Conservation (phyloP, 2,329 filamentous ascomycete species). For the Curvularia lunata region DNA sequence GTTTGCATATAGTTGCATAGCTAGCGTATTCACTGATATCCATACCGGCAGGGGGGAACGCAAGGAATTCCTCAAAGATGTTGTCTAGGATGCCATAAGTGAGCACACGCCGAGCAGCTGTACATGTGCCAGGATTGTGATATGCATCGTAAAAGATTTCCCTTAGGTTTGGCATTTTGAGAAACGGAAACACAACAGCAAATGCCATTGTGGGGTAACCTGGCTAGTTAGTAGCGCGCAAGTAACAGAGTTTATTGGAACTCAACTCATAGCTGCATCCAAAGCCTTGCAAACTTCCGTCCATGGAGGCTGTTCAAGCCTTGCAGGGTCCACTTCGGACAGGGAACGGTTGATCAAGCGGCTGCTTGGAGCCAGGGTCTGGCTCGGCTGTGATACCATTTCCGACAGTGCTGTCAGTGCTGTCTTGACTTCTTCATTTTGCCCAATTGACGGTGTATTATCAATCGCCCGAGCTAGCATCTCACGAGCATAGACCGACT, state of each 20-base stretch:
- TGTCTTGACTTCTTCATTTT: constrained; percentile 43
- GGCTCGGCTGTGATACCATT: constrained; percentile 40
- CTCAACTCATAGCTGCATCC: constrained; percentile 35
- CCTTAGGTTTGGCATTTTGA: constrained; percentile 36
- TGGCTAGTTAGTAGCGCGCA: constrained; percentile 14
- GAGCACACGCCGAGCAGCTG: constrained; percentile 34
- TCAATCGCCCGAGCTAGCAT: constrained; percentile 52
- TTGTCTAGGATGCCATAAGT: constrained; percentile 41
- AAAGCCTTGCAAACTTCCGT: constrained; percentile 33
- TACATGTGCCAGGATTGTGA: constrained; percentile 26
- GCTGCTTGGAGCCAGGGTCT: constrained; percentile 23
- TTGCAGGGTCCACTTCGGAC: constrained; percentile 32
- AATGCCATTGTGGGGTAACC: constrained; percentile 44
- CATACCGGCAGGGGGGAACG: constrained; percentile 24
- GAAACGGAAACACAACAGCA: constrained; percentile 41
- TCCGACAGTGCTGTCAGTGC: constrained; percentile 43
- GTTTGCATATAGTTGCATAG: constrained; percentile 37
- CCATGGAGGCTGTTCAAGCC: constrained; percentile 44
- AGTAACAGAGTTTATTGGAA: constrained; percentile 10
- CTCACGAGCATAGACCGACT: constrained; percentile 57
- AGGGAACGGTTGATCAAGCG: constrained; percentile 34
- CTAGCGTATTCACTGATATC: constrained; percentile 11
- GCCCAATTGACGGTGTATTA: constrained; percentile 41
- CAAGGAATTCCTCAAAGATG: constrained; percentile 37
- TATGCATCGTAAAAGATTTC: constrained; percentile 37